These are phyloP conservation scores for Zygoascus flipseniorum DNA, from an alignment of 805 yeast genomes.

Conservation along the genomic window DNA sequence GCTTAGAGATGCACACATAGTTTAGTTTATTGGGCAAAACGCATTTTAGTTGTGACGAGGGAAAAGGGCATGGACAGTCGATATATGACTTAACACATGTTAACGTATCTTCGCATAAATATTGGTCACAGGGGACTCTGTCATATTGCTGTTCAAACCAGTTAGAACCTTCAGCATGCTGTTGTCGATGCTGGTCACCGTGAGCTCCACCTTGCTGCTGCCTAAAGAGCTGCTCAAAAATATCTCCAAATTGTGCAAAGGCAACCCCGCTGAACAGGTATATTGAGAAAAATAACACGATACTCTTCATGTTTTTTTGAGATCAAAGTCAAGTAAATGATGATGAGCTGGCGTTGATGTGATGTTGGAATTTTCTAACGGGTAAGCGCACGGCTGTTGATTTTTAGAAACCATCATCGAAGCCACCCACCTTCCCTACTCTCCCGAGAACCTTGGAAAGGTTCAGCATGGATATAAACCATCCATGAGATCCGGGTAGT, in stretches of 20 bases:
- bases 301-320: background rate
- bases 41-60: conserved; percentile 78
- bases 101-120: conserved; percentile 76
- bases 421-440: too few species aligned
- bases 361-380: background rate
- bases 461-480: too few species aligned
- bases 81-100: conserved; percentile 60
- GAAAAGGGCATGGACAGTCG: conserved; percentile 88
- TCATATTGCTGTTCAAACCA: conserved; percentile 20
- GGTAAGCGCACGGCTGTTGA: background rate
- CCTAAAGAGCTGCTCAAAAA: conserved; percentile 33
- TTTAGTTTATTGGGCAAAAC: conserved; percentile 55
- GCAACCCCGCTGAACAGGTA: conserved; percentile 8
- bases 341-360: background rate
- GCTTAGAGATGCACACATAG: conserved; percentile 77
- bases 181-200: conserved; percentile 26
- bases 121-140: conserved; percentile 42
- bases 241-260: conserved; percentile 36
- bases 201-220: conserved; percentile 21
- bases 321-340: background rate
- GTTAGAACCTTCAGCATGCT: conserved; percentile 19
- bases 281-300: conserved; percentile 4
- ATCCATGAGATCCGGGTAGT: too few species aligned
- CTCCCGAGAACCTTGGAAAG: too few species aligned
- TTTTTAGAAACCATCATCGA: too few species aligned